Percentiles rank a stretch among this genome's conserved stretches.
These are phyloP conservation scores for Ascochyta rabiei DNA, from an alignment of 2,329 filamentous ascomycete genomes.

Conservation along the genomic window DNA sequence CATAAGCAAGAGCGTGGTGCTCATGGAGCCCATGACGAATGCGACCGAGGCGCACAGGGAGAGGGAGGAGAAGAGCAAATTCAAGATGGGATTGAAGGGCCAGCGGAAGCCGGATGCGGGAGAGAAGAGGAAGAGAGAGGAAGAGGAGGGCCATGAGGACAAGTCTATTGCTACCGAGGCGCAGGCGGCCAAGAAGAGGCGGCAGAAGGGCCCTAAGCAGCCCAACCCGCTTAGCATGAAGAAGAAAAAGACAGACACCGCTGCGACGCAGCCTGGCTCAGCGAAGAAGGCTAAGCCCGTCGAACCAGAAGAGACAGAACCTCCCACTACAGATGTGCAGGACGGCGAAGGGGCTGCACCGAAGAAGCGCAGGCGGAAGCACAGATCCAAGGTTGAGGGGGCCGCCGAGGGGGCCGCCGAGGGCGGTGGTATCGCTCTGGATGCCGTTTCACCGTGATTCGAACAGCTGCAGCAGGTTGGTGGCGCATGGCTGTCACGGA, in stretches of 20 bases:
- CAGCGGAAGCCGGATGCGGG: slow-evolving; percentile 38
- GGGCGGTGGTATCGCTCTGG: slow-evolving; percentile 12
- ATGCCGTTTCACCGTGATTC: slow-evolving; percentile 28
- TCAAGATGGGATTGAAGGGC: slow-evolving; percentile 69
- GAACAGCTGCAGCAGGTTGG: not conserved
- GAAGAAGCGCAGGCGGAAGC: slow-evolving; percentile 49
- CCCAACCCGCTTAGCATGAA: slow-evolving; percentile 75
- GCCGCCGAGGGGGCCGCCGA: slow-evolving; percentile 30
- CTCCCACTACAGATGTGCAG: slow-evolving; percentile 18
- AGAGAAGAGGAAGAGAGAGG: slow-evolving; percentile 46
- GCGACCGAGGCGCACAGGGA: slow-evolving; percentile 68
- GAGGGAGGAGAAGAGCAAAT: slow-evolving; percentile 75
- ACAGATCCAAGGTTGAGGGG: slow-evolving; percentile 44
- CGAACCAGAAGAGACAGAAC: slow-evolving; percentile 9
- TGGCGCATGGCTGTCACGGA: not conserved
- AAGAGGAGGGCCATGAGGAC: slow-evolving; percentile 57
- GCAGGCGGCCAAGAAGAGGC: slow-evolving; percentile 57
- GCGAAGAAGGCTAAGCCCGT: slow-evolving; percentile 24
- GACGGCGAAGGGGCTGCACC: slow-evolving; percentile 34
- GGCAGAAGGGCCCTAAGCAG: slow-evolving; percentile 65
- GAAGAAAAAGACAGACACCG: slow-evolving; percentile 64
- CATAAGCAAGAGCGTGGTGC: slow-evolving; percentile 79
- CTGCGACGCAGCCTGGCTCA: slow-evolving; percentile 11
- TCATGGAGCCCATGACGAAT: slow-evolving; percentile 76
- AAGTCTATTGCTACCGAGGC: slow-evolving; percentile 28